phyloP scores from a whole-genome alignment of 345 rosid species.

The Durio zibethinus region DNA sequence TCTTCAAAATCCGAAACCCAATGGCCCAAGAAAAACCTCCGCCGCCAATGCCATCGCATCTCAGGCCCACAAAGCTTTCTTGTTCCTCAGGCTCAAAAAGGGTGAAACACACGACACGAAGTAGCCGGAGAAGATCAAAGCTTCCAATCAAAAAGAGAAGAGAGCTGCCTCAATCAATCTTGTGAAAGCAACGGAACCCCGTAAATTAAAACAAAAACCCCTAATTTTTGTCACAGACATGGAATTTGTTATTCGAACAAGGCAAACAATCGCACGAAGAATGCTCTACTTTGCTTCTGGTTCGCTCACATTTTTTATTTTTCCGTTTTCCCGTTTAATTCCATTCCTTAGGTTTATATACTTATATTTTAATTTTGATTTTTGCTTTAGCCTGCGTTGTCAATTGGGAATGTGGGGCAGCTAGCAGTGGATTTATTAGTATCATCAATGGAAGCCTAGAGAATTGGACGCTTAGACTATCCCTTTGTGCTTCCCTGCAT shows the following conservation, averaged over 20 bases:
- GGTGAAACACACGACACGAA: not conserved
- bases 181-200: not conserved
- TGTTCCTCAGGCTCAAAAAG: constrained; percentile 18
- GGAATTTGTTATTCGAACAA: constrained; percentile 66
- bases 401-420: constrained; percentile 92
- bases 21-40: not conserved
- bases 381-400: constrained; percentile 71
- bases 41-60: not conserved
- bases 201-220: not conserved
- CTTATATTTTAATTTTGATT: not conserved
- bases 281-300: constrained; percentile 68
- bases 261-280: constrained; percentile 49
- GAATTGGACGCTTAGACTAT: constrained; percentile 75
- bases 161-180: not conserved
- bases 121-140: not conserved
- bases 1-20: not conserved
- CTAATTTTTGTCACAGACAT: constrained; percentile 20
- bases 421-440: constrained; percentile 81
- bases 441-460: constrained; percentile 64
- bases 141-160: not conserved
- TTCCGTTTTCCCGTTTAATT: not conserved
- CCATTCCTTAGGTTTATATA: not conserved
- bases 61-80: constrained; percentile 19
- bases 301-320: constrained; percentile 21
- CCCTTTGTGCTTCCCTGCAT: constrained; percentile 75